These are phyloP conservation scores for Raffaelea arxii DNA, from an alignment of 2,329 filamentous ascomycete genomes.

Conservation along the genomic window DNA sequence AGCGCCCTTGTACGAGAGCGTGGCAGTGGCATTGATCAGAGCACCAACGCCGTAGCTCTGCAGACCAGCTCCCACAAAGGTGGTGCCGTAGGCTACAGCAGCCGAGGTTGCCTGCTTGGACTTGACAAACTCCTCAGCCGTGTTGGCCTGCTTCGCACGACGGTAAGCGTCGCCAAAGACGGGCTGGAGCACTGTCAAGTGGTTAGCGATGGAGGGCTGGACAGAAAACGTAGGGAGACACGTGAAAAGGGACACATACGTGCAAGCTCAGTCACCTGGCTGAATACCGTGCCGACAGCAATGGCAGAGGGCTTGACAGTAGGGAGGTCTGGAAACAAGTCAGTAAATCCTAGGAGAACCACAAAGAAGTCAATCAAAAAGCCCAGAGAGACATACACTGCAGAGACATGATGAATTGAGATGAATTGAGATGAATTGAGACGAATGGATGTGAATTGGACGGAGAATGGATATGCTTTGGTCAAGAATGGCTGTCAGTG, in stretches of 20 bases:
- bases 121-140: slow-evolving; percentile 91
- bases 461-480: background rate
- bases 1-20: slow-evolving; percentile 92
- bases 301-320: slow-evolving; percentile 97
- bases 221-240: background rate
- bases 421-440: slow-evolving; percentile 2
- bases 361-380: background rate
- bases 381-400: slow-evolving; percentile 37
- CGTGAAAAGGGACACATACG: slow-evolving; percentile 18
- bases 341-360: background rate
- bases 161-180: slow-evolving; percentile 93
- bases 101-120: slow-evolving; percentile 87
- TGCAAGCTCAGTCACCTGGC: slow-evolving; percentile 81
- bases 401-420: slow-evolving; percentile 47
- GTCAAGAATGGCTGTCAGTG: background rate
- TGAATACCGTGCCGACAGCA: slow-evolving; percentile 91
- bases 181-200: slow-evolving; percentile 57
- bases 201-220: background rate
- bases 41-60: slow-evolving; percentile 87
- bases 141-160: slow-evolving; percentile 82
- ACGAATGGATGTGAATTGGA: background rate
- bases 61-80: slow-evolving; percentile 76
- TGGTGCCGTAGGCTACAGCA: slow-evolving; percentile 82
- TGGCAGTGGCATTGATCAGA: slow-evolving; percentile 89
- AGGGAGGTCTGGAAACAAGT: slow-evolving; percentile 40